Base-by-base conservation (phyloP, 169 alveolate genomes). In the Eimeria necatrix region DNA sequence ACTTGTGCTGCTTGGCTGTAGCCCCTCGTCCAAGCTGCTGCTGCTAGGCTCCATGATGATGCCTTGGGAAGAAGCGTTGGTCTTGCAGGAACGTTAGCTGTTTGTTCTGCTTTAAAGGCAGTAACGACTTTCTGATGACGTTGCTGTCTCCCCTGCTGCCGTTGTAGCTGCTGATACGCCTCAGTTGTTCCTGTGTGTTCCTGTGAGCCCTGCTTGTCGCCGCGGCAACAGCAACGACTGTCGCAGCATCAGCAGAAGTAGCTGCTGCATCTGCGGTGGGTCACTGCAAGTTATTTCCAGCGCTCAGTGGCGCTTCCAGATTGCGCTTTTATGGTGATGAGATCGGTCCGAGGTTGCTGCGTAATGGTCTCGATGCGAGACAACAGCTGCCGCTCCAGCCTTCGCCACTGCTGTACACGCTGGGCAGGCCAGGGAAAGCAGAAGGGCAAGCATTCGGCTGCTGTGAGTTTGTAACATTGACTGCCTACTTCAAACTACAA, bases 291-390 rank as follows among this genome's bases (percentile, higher is more conserved):
- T 32, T 32, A 2, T 32, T 2, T 32, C 41, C 0, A 32, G 41
- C 41, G 41, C 2, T 32, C 41, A 32, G 41, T 32, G 41, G 2
- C 41, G 41, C 41, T 32, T 32, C 41, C 41, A 0, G 41, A 32
- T 32, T 32, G 41, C 41, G 41, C 41, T 32, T 32, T 32, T 32
- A 32, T 32, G 41, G 41, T 32, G 41, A 32, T 32, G 41, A 32
- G 41, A 32, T 2, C 41, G 41, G 2, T 32, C 41, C 41, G 41
- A 32, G 41, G 41, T 32, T 32, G 41, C 41, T 32, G 41, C 80
- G 80, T 24, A 49, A 6, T 49, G 32, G 80, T 70, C 80, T 70
- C 80, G 80, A 70, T 70, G 80, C 80, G 80, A 70, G 80, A 70
- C 80, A 70, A 49, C 80, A 24, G 80, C 80, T 70, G 80, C 80